Base-by-base conservation (phyloP, 257 asterid genomes). In the Solanum neorickii region DNA sequence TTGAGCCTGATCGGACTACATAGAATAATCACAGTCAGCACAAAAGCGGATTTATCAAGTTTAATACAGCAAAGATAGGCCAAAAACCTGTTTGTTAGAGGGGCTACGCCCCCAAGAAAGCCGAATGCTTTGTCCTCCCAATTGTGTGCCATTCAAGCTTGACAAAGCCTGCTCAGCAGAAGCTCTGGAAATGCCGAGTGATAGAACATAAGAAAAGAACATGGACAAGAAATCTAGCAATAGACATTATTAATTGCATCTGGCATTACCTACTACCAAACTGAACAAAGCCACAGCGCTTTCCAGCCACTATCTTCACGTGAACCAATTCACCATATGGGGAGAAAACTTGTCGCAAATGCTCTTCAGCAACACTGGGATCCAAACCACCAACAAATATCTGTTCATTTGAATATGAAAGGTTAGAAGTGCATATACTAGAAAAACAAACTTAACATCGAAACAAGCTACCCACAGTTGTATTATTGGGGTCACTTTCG, bases 51-150 rank as follows among this genome's bases (percentile, higher is more conserved):
- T 47, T 86, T 83, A 47, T 75, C 90, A 78, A 82, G 74, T 56
- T 39, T n/a, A 66, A 49, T 7, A 33, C 66, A 25, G 23, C 7
- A 65, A 41, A 39, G 27, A 84, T 39, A 27, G 21, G 27, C 87
- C 82, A 84, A 25, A 20, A 80, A 95, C 98, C 95, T 92, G 98
- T 89, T 94, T 96, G 96, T 90, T 96, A 77, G 98, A 94, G 88
- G 98, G 95, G 89, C 95, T 96, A 86, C 96, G 99, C 23, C 99
- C 99, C 99, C 99, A 96, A 12, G 99, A 96, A 86, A 96, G 99
- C 70, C 99, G 94, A 89, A 96, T 90, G 66, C 77, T 94, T 89
- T 94, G 98, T 39, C 94, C 98, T 82, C 99, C 99, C 88, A 96
- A 82, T 86, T 82, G 89, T 52, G 94, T 88, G 27, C 98, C 99